Conservation (phyloP, 441 rosid genomes). For the Jatropha multifida region DNA sequence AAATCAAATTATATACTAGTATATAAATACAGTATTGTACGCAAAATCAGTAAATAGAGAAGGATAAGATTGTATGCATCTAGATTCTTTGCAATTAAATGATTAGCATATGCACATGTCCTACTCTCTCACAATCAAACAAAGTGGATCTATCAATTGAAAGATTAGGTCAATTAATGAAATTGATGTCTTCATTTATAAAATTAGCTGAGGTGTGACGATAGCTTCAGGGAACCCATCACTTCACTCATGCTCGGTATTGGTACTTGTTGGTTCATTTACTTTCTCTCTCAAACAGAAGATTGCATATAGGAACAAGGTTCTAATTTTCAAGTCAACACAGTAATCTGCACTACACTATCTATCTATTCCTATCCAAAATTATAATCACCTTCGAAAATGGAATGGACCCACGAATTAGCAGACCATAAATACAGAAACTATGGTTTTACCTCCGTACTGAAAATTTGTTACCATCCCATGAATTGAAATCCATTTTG, state of each 20-base stretch:
- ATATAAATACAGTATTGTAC: no score
- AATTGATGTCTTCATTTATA: background rate
- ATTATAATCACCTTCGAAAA: background rate
- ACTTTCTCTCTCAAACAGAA: no score
- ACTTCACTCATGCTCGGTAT: background rate
- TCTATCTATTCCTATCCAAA: background rate
- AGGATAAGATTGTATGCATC: no score
- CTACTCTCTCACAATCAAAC: background rate
- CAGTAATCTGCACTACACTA: no score
- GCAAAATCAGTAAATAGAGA: no score
- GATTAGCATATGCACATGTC: background rate
- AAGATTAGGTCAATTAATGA: background rate
- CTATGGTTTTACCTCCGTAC: background rate
- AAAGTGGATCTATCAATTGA: background rate
- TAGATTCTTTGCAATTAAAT: background rate
- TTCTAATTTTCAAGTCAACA: background rate
- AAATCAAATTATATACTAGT: no score
- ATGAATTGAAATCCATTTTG: conserved; percentile 8
- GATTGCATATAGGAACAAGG: no score
- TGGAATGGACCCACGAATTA: conserved; percentile 2
- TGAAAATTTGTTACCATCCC: background rate
- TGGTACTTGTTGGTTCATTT: background rate
- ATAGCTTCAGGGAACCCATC: background rate
- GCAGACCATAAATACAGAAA: background rate
- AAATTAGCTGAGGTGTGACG: background rate